These are phyloP conservation scores for Batrachochytrium dendrobatidis DNA, from an alignment of 371 early-diverging fungal species.

Conservation along the genomic window DNA sequence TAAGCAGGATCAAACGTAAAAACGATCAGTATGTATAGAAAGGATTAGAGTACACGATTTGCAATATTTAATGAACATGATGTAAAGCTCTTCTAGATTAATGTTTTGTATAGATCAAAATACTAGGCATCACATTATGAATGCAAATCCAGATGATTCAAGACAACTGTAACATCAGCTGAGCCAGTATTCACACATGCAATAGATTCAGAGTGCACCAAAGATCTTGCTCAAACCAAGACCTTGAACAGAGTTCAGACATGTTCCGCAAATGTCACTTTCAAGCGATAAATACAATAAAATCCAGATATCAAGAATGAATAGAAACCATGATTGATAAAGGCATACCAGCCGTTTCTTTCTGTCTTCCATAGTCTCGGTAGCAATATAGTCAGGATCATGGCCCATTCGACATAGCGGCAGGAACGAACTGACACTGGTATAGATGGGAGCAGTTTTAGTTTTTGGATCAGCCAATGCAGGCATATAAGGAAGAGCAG, in stretches of 20 bases:
- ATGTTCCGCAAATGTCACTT: not conserved
- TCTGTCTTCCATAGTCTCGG: constrained; percentile 59
- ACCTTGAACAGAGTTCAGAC: not conserved
- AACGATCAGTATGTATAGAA: not conserved
- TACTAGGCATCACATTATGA: too few species aligned
- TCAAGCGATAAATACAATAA: not conserved
- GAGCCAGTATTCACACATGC: too few species aligned
- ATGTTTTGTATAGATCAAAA: too few species aligned
- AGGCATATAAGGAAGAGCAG: constrained; percentile 61
- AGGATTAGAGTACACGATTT: not conserved
- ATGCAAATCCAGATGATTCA: too few species aligned
- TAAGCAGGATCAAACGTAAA: not conserved
- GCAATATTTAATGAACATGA: too few species aligned
- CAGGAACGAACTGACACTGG: constrained; percentile 59
- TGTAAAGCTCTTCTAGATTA: too few species aligned
- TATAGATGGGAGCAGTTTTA: constrained; percentile 52
- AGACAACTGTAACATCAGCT: too few species aligned
- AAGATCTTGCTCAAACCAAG: too few species aligned
- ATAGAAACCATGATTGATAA: not conserved
- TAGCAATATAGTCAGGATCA: constrained; percentile 69
- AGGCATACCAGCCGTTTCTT: constrained; percentile 58
- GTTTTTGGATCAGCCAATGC: constrained; percentile 68
- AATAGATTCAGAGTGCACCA: too few species aligned
- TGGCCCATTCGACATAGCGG: constrained; percentile 50
- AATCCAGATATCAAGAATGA: not conserved